Conservation (phyloP, 2,329 filamentous ascomycete species). For the Cladosporium velox region DNA sequence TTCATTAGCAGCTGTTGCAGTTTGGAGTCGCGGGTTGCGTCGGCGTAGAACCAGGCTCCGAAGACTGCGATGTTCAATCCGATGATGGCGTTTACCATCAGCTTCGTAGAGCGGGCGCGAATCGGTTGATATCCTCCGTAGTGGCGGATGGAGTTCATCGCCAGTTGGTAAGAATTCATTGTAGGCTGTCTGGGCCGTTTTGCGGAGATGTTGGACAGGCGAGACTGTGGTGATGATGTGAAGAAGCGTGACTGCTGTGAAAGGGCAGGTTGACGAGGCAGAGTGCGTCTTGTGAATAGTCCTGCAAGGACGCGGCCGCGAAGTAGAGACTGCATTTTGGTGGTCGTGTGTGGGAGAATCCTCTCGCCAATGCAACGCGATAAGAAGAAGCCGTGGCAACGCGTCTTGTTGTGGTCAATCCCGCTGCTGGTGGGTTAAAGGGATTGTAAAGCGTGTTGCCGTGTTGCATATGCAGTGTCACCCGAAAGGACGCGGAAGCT, state of each 20-base stretch:
- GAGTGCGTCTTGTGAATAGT: not conserved
- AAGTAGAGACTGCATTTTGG: constrained; percentile 1
- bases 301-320: not conserved
- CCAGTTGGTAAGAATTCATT: constrained; percentile 2
- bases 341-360: not conserved
- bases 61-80: constrained; percentile 46
- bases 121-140: constrained; percentile 18
- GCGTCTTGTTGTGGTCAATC: not conserved
- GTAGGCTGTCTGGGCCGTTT: not conserved
- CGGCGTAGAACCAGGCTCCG: constrained; percentile 39
- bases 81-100: constrained; percentile 32
- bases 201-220: not conserved
- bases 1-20: constrained; percentile 26
- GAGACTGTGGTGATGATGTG: not conserved
- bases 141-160: not conserved
- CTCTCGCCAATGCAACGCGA: not conserved
- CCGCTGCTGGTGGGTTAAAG: not conserved
- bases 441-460: not conserved
- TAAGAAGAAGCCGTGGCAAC: not conserved
- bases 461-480: not conserved
- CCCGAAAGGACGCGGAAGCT: not conserved
- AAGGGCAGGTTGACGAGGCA: not conserved
- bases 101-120: not conserved
- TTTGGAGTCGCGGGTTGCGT: constrained; percentile 25
- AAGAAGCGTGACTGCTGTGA: constrained; percentile 1